Evolutionary conservation across 2,329 filamentous ascomycete species (phyloP).

Genomic region (Ceratocystis destructans): DNA sequence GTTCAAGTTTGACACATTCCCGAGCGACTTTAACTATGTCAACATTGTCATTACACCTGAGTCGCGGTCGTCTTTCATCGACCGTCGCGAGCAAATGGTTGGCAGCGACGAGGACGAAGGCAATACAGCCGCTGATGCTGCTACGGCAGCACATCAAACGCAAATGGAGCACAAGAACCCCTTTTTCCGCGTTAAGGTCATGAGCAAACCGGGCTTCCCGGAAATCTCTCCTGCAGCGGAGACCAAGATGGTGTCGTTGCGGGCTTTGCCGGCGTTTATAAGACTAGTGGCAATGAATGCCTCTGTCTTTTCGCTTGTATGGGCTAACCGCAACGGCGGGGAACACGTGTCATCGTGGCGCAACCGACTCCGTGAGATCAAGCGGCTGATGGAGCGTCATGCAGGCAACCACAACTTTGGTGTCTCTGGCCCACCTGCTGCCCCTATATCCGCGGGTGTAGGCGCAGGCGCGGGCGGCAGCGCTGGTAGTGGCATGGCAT

Average conservation of each 20-base stretch:
- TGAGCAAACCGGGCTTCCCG: conserved; percentile 79
- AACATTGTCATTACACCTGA: conserved; percentile 92
- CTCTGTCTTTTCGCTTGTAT: conserved; percentile 85
- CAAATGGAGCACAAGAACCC: conserved; percentile 27
- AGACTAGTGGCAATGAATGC: conserved; percentile 83
- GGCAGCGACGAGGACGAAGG: not conserved
- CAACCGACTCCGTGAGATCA: conserved; percentile 72
- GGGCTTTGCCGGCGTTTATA: conserved; percentile 71
- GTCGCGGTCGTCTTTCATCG: conserved; percentile 61
- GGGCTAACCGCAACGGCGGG: conserved; percentile 60
- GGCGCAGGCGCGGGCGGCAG: conserved; percentile 25
- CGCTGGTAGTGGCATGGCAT: conserved; percentile 23
- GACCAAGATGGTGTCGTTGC: conserved; percentile 75
- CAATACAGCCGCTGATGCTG: not conserved
- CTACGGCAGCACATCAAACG: not conserved
- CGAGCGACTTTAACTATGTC: conserved; percentile 90
- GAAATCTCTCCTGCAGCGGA: conserved; percentile 82
- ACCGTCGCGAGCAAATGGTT: conserved; percentile 37
- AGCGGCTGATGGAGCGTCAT: conserved; percentile 60
- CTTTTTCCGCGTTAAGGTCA: conserved; percentile 81
- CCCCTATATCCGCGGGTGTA: conserved; percentile 20
- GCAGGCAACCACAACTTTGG: conserved; percentile 31
- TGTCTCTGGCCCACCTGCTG: conserved; percentile 25
- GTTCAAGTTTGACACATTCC: conserved; percentile 83
- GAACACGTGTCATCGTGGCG: conserved; percentile 86